Percentiles rank a stretch among this genome's conserved stretches.
Evolutionary conservation across 257 asterid species (phyloP).

Genomic region (Ilex asprella): DNA sequence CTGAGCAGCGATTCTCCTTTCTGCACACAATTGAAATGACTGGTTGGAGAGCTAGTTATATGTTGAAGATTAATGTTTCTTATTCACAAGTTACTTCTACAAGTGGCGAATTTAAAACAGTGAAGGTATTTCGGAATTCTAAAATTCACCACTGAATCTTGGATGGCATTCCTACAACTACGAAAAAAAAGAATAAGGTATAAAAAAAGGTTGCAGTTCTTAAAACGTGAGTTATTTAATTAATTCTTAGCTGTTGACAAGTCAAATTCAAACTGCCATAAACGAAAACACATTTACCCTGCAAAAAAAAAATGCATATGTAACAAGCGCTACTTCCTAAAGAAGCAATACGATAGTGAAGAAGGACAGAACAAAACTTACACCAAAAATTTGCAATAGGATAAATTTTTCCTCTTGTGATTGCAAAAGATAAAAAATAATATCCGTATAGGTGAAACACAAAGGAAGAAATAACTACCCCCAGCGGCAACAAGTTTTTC

Average conservation of each 20-base stretch:
- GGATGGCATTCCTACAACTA: too few species aligned
- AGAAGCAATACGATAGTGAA: neutral
- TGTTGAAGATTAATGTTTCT: neutral
- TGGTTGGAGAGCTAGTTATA: neutral
- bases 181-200: too few species aligned
- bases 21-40: slow-evolving; percentile 20
- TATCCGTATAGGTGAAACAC: slow-evolving; percentile 13
- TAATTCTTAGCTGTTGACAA: too few species aligned
- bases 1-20: slow-evolving; percentile 54
- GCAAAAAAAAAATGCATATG: neutral
- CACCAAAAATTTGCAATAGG: neutral
- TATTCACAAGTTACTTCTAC: too few species aligned
- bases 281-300: neutral
- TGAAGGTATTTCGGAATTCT: too few species aligned
- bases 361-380: neutral
- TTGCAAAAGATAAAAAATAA: neutral
- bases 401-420: neutral
- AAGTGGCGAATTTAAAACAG: too few species aligned
- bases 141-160: too few species aligned
- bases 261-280: too few species aligned
- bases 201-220: too few species aligned
- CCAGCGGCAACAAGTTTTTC: slow-evolving; percentile 87
- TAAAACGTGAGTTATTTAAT: too few species aligned
- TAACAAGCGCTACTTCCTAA: neutral
- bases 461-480: slow-evolving; percentile 24